Conservation (phyloP, 176 grass and related monocot species). For the Ensete glaucum region DNA sequence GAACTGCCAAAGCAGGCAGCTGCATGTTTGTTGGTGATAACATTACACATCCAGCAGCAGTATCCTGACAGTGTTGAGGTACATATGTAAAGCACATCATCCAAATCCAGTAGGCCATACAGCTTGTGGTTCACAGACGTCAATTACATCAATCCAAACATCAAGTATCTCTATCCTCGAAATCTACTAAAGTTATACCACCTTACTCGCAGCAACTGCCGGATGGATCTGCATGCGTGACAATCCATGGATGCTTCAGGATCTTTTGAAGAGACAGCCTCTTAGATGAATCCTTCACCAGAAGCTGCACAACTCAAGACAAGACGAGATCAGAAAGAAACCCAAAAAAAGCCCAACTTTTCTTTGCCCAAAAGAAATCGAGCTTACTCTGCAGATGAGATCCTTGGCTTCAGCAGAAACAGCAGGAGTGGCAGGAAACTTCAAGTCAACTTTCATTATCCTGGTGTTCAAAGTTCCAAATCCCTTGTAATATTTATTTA, state of each 20-base stretch:
- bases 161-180: no score
- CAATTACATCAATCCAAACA: no score
- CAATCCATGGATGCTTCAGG: slow-evolving; percentile 73
- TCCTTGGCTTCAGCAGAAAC: slow-evolving; percentile 74
- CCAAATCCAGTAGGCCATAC: no score
- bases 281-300: slow-evolving; percentile 90
- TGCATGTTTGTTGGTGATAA: no score
- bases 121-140: no score
- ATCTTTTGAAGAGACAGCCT: slow-evolving; percentile 71
- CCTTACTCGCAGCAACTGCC: slow-evolving; percentile 46
- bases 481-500: not conserved
- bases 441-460: slow-evolving; percentile 72
- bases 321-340: not conserved
- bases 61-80: no score
- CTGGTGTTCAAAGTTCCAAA: slow-evolving; percentile 29
- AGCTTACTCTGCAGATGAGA: slow-evolving; percentile 67
- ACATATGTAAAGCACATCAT: no score
- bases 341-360: not conserved
- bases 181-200: no score
- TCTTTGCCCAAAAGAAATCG: not conserved
- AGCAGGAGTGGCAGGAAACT: slow-evolving; percentile 49
- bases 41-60: no score
- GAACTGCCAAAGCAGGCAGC: no score
- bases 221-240: slow-evolving; percentile 69
- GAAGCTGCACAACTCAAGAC: slow-evolving; percentile 33